Evolutionary conservation across 495 filamentous ascomycete species (phyloP).

Genomic region (Xylaria intraflava): DNA sequence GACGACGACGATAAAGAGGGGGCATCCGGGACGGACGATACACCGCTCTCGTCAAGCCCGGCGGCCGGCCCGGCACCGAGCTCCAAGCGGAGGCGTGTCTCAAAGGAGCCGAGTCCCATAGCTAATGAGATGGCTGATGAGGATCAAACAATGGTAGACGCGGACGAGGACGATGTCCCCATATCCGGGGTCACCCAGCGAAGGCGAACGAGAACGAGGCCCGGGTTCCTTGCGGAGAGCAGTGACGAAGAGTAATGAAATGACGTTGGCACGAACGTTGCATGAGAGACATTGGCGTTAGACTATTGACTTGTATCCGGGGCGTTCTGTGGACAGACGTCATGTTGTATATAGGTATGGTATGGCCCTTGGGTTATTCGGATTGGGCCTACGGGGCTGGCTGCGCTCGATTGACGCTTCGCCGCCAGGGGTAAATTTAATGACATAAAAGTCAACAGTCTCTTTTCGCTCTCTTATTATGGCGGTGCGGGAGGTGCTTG

Average conservation of each 20-base stretch:
- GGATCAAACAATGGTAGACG: constrained; percentile 20
- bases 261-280: background rate
- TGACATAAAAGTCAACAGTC: no score
- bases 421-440: no score
- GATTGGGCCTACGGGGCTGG: background rate
- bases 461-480: no score
- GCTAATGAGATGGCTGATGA: constrained; percentile 8
- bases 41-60: constrained; percentile 24
- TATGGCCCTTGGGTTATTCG: background rate
- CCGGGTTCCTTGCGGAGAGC: constrained; percentile 51
- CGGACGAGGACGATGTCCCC: constrained; percentile 34
- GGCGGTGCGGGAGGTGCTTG: no score
- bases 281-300: constrained; percentile 1
- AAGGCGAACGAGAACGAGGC: constrained; percentile 36
- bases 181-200: constrained; percentile 18
- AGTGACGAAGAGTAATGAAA: constrained; percentile 46
- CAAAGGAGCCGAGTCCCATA: constrained; percentile 14
- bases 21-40: constrained; percentile 22
- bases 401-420: background rate
- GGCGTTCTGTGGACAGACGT: background rate
- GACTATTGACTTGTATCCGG: background rate
- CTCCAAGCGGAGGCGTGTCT: constrained; percentile 22
- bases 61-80: constrained; percentile 5
- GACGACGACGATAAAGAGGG: constrained; percentile 24
- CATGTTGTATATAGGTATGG: background rate